A percentile compares a stretch with the other conserved stretches of the same genome.
phyloP scores from a whole-genome alignment of 257 asterid genomes.

The Penstemon eatonii region DNA sequence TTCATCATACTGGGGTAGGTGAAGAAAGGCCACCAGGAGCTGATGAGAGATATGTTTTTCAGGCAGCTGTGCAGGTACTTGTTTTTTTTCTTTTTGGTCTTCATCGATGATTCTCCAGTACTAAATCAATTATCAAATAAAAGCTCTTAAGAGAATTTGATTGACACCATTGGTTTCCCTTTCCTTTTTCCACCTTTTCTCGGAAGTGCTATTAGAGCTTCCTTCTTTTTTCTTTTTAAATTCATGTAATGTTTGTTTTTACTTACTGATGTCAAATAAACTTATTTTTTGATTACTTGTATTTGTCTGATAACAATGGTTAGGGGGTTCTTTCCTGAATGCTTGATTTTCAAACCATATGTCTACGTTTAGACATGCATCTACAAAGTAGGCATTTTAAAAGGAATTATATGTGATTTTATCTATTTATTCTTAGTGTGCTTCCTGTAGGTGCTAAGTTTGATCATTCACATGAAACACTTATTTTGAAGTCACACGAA shows the following conservation, averaged over 20 bases:
- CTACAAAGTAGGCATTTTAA: no score
- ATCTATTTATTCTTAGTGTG: neutral
- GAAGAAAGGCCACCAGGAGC: constrained; percentile 75
- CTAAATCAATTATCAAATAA: constrained; percentile 3
- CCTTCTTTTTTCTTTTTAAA: neutral
- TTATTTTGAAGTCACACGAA: neutral
- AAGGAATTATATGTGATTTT: no score
- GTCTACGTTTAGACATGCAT: neutral
- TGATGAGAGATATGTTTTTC: constrained; percentile 87
- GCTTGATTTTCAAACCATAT: constrained; percentile 1
- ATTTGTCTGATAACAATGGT: constrained; percentile 3
- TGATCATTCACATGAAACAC: neutral
- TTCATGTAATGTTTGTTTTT: neutral
- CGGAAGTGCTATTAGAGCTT: neutral
- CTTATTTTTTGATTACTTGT: neutral
- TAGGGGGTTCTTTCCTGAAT: neutral
- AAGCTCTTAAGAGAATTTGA: constrained; percentile 20
- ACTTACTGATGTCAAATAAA: neutral
- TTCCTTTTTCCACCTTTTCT: neutral
- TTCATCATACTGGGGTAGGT: constrained; percentile 52
- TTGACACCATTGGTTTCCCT: neutral
- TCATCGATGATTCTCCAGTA: constrained; percentile 6
- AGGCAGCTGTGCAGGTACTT: constrained; percentile 95
- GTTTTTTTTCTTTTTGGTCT: constrained; percentile 23
- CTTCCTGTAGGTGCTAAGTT: neutral